Evolutionary conservation across 2,329 filamentous ascomycete genomes (phyloP).

Genomic region (Sporothrix pseudoabietina): DNA sequence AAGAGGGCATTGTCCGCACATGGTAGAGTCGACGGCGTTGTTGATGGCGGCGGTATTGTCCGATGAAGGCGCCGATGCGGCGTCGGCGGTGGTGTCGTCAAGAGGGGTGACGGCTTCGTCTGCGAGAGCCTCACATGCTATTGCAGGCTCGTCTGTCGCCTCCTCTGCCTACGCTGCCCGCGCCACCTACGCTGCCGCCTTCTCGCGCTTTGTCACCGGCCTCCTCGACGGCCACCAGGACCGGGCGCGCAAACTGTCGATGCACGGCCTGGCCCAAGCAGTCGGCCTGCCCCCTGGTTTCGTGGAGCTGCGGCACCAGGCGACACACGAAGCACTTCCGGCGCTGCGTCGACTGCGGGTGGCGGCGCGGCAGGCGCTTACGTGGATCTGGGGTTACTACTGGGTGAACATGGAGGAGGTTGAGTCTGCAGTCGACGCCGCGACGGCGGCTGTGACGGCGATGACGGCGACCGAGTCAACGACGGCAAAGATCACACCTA

Average conservation of each 20-base stretch:
- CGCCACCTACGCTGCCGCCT: conserved; percentile 68
- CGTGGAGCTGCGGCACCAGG: conserved; percentile 86
- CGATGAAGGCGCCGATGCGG: conserved; percentile 50
- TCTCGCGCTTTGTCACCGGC: conserved; percentile 73
- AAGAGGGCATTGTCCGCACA: conserved; percentile 72
- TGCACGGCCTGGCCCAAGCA: conserved; percentile 70
- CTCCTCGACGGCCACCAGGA: conserved; percentile 74
- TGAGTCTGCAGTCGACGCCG: conserved; percentile 24
- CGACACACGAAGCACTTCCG: conserved; percentile 85
- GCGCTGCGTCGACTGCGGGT: conserved; percentile 71
- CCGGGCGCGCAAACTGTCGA: conserved; percentile 67
- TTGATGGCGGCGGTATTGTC: conserved; percentile 69
- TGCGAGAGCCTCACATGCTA: background rate
- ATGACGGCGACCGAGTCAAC: conserved; percentile 16
- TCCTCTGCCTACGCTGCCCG: conserved; percentile 38
- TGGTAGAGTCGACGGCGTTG: conserved; percentile 76
- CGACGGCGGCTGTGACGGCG: conserved; percentile 8
- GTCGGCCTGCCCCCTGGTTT: conserved; percentile 75
- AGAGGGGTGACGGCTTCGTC: background rate
- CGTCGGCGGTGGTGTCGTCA: background rate
- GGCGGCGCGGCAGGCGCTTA: conserved; percentile 69
- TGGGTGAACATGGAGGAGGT: conserved; percentile 59
- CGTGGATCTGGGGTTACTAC: conserved; percentile 89
- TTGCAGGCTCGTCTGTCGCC: background rate
- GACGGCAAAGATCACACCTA: background rate